Conservation (phyloP, 2,329 filamentous ascomycete species). For the Penicillium sclerotiorum region DNA sequence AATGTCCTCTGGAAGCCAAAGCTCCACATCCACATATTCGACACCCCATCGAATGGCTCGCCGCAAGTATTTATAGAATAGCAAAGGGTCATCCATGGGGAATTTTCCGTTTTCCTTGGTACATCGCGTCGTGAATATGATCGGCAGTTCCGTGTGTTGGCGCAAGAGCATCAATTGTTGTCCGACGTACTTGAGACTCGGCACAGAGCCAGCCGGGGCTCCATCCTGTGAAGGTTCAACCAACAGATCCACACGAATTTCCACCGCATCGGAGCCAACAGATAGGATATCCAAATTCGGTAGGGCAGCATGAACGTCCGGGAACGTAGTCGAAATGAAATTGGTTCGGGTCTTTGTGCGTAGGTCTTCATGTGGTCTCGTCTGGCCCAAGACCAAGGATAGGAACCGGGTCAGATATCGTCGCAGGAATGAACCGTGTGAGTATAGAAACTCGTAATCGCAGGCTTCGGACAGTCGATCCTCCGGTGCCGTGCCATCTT, state of each 20-base stretch:
- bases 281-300: conserved; percentile 86
- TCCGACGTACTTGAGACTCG: conserved; percentile 80
- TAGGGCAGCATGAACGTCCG: conserved; percentile 78
- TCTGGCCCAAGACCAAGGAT: conserved; percentile 77
- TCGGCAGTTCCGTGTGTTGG: conserved; percentile 82
- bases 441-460: conserved; percentile 88
- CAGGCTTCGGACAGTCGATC: conserved; percentile 66
- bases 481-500: conserved; percentile 70
- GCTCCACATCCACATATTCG: conserved; percentile 86
- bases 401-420: conserved; percentile 78
- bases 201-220: conserved; percentile 61
- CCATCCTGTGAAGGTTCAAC: conserved; percentile 69
- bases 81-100: conserved; percentile 74
- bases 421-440: conserved; percentile 69
- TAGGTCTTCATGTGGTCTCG: conserved; percentile 74
- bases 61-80: conserved; percentile 80
- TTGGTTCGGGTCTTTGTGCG: conserved; percentile 73
- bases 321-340: conserved; percentile 85
- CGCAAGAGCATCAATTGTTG: conserved; percentile 83
- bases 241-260: conserved; percentile 80
- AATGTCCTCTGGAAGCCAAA: conserved; percentile 81
- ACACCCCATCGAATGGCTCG: conserved; percentile 86
- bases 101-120: conserved; percentile 81
- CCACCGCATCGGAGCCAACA: conserved; percentile 82
- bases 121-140: conserved; percentile 85